Evolutionary conservation across 2,329 filamentous ascomycete species (phyloP), one percentile per base, ranked within the genome.

Genomic region (Clarireedia sp.): DNA sequence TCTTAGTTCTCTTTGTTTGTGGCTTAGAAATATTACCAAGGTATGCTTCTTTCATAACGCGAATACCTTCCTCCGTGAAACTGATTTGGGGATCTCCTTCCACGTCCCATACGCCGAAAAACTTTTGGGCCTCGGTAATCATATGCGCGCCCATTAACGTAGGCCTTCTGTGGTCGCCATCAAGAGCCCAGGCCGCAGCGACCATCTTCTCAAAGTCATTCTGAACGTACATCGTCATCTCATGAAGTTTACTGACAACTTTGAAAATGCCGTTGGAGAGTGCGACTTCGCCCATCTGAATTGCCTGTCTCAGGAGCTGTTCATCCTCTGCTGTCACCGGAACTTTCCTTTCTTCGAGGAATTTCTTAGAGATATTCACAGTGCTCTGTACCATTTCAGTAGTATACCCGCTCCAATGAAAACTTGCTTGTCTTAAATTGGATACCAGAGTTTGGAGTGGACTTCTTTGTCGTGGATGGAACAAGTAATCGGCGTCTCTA

Each of bases 401-500:
- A 0, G 82, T 81, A 64, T 87, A 90, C 48, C 90, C 91, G 0
- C 86, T 86, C 71, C 82, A 83, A 69, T 92, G 95, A 66, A 96
- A 95, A 48, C 87, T 89, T 6, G 89, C 85, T 66, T 94, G 87
- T 17, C 89, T 82, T 45, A 96, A 70, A 65, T 96, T 96, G 54
- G 78, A 79, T 4, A 95, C 85, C 2, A 95, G 74, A 52, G 81
- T 75, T 24, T 84, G 72, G 12, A 95, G 73, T 40, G 78, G 77
- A 59, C 83, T 85, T 29, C 80, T 74, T 63, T 91, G 91, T 12
- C 79, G 82, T 0, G 81, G 79, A 63, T 96, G 87, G 63, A 96
- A 96, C 60, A 97, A 86, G 67, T 96, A 96, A 67, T 96, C 91
- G 54, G 81, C 76, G 63, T 92, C 92, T 0, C 80, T 83, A 10